A percentile compares a stretch with the other conserved stretches of the same genome.
phyloP scores from a whole-genome alignment of 768 basidiomycete species.

The Hortiboletus campestris region DNA sequence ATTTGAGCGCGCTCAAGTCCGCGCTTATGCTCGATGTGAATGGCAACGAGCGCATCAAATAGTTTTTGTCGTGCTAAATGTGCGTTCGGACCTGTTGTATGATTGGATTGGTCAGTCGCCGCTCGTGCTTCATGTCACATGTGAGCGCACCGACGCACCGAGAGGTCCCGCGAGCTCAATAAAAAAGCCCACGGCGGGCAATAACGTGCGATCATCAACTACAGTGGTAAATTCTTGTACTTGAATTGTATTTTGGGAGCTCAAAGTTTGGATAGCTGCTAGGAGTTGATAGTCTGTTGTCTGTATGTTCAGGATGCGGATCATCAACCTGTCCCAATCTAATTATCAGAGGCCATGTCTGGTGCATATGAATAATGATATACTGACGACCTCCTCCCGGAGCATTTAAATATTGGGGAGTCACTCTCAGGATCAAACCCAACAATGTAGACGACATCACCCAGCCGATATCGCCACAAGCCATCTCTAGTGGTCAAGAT shows the following conservation, averaged over 20 bases:
- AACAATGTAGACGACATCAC: slow-evolving; percentile 15
- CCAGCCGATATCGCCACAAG: slow-evolving; percentile 23
- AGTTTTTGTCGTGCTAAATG: slow-evolving; percentile 1
- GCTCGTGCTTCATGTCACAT: neutral
- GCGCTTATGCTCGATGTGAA: neutral
- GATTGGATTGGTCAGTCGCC: neutral
- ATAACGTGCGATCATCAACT: slow-evolving; percentile 10
- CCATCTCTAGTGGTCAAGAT: slow-evolving; percentile 21
- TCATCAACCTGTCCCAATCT: neutral
- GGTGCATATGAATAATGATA: neutral
- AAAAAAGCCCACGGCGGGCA: slow-evolving; percentile 11
- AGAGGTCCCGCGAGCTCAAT: slow-evolving; percentile 8
- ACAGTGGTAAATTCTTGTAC: slow-evolving; percentile 18
- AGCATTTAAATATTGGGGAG: slow-evolving; percentile 9
- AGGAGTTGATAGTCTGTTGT: slow-evolving; percentile 13
- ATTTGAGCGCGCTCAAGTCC: neutral
- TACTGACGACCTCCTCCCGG: slow-evolving; percentile 18
- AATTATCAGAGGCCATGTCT: neutral
- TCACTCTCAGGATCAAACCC: slow-evolving; percentile 13
- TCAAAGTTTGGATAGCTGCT: neutral
- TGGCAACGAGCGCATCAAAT: slow-evolving; percentile 8
- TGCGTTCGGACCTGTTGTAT: slow-evolving; percentile 1
- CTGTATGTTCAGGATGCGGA: slow-evolving; percentile 2
- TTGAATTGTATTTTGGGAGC: neutral
- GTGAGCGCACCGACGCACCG: slow-evolving; percentile 2